Percentiles rank a stretch among this genome's conserved stretches.
Evolutionary conservation across 306 rosid species (phyloP).

Genomic region (Erythrophleum fordii): DNA sequence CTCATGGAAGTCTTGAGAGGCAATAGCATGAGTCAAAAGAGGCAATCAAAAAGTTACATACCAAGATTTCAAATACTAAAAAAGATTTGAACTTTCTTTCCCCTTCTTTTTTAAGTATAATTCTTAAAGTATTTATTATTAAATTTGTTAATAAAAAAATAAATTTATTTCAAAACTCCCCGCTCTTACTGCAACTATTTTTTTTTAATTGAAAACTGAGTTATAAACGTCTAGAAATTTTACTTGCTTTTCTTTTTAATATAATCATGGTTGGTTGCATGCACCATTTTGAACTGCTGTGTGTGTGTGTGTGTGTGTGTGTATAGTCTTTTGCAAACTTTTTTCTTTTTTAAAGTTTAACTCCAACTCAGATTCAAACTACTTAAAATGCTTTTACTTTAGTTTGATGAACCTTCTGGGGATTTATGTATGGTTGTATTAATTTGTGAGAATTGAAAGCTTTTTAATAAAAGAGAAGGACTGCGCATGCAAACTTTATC

Average conservation of each 20-base stretch:
- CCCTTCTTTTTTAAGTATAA: neutral
- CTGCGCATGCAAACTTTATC: conserved; percentile 24
- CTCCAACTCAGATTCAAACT: neutral
- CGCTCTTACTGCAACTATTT: too few species aligned
- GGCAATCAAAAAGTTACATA: neutral
- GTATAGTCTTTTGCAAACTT: neutral
- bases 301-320: too few species aligned
- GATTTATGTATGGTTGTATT: neutral
- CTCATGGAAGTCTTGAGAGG: neutral
- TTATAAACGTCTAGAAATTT: neutral
- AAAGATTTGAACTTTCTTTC: neutral
- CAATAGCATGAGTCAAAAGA: conserved; percentile 7
- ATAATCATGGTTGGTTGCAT: neutral
- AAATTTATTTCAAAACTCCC: too few species aligned
- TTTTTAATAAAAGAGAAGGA: neutral
- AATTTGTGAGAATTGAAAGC: neutral
- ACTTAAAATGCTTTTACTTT: neutral
- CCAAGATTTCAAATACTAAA: neutral
- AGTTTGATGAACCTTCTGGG: neutral
- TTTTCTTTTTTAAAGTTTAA: neutral
- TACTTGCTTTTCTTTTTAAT: neutral
- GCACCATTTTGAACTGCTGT: neutral
- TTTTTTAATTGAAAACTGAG: too few species aligned
- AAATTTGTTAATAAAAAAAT: too few species aligned
- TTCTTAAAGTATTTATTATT: neutral